These are phyloP conservation scores for Neoascochyta sp. DNA, from an alignment of 2,329 filamentous ascomycete species.

Conservation along the genomic window DNA sequence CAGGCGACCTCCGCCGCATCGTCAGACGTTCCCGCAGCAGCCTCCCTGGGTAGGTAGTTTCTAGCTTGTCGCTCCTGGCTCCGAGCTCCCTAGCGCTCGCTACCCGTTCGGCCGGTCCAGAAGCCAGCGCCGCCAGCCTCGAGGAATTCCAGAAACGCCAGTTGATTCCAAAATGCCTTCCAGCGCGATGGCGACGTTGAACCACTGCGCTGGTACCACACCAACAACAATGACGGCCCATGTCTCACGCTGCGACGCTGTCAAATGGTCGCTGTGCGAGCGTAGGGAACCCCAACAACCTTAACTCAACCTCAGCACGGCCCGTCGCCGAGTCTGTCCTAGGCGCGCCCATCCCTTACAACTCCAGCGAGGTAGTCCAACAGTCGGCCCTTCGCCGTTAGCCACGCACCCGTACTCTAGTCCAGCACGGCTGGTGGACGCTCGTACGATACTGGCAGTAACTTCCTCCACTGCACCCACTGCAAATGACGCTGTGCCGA, in stretches of 20 bases:
- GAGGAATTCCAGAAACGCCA: background rate
- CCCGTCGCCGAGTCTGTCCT: background rate
- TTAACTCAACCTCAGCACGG: slow-evolving; percentile 14
- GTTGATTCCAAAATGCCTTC: background rate
- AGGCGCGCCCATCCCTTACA: background rate
- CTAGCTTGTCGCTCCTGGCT: background rate
- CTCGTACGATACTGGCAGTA: too few species aligned
- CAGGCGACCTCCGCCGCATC: too few species aligned
- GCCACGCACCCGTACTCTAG: too few species aligned
- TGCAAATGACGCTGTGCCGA: too few species aligned
- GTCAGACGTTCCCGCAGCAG: too few species aligned
- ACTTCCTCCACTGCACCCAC: too few species aligned
- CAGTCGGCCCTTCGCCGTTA: too few species aligned
- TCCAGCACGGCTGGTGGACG: too few species aligned
- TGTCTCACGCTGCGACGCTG: slow-evolving; percentile 4
- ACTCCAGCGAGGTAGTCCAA: too few species aligned
- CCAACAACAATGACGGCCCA: too few species aligned
- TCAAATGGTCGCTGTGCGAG: slow-evolving; percentile 2
- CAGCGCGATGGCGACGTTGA: slow-evolving; percentile 1
- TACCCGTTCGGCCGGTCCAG: background rate
- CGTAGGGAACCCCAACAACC: slow-evolving; percentile 14
- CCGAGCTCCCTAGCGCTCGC: background rate
- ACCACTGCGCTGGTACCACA: too few species aligned
- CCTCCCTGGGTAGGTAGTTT: too few species aligned
- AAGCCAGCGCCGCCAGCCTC: background rate